Conservation (phyloP, 306 rosid species). For the Gynostemma pentaphyllum region DNA sequence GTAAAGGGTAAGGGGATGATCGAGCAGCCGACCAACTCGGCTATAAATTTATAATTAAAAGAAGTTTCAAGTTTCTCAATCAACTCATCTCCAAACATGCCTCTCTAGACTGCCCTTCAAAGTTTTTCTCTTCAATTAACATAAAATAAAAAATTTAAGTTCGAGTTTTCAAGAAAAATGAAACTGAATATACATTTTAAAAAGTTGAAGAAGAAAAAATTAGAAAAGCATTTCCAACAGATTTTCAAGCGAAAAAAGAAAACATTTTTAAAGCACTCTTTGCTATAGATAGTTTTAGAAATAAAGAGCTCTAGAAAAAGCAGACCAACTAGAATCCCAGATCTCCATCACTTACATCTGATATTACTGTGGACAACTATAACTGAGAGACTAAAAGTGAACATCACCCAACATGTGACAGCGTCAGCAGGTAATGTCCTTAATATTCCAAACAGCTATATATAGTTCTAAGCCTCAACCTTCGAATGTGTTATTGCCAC, state of each 20-base stretch:
- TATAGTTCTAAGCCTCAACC: not conserved
- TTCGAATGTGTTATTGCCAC: not conserved
- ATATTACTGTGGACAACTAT: not conserved
- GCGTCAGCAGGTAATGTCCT: not conserved
- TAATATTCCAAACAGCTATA: not conserved
- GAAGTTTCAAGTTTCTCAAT: too few species aligned
- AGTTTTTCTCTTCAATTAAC: too few species aligned
- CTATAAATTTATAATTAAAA: too few species aligned
- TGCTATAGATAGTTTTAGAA: not conserved
- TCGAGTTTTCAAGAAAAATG: too few species aligned
- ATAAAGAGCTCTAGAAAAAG: not conserved
- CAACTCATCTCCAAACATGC: too few species aligned
- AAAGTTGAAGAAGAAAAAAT: not conserved
- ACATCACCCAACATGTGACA: not conserved
- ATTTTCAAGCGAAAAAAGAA: not conserved
- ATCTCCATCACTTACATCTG: not conserved
- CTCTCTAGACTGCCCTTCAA: too few species aligned
- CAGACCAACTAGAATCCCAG: not conserved
- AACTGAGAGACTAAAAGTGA: not conserved
- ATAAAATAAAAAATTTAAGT: too few species aligned
- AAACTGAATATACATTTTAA: not conserved
- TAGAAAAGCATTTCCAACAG: not conserved
- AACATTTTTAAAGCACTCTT: not conserved
- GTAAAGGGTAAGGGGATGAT: too few species aligned
- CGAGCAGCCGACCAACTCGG: too few species aligned